Percentiles rank a stretch among this genome's conserved stretches.
Evolutionary conservation across 1,284 basidiomycete species (phyloP).

Genomic region (Sporisorium graminicola): DNA sequence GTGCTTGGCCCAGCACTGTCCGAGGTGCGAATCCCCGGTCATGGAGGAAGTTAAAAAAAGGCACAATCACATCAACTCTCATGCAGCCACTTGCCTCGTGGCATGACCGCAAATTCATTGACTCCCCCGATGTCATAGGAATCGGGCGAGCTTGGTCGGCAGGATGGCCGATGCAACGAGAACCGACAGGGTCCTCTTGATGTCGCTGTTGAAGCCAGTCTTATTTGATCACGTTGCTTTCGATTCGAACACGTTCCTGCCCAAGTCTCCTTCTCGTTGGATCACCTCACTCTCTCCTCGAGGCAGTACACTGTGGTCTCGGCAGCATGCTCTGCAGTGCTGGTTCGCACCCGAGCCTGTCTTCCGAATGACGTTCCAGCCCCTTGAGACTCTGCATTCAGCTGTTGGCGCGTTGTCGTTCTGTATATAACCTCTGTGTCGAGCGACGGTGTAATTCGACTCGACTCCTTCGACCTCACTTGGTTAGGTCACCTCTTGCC

Average conservation of each 20-base stretch:
- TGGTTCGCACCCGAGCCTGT: conserved; percentile 1
- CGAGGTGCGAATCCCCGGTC: not conserved
- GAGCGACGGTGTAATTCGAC: not conserved
- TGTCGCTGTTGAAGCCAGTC: not conserved
- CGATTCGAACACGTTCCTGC: not conserved
- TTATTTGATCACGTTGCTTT: conserved; percentile 7
- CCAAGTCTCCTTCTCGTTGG: not conserved
- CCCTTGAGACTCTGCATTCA: not conserved
- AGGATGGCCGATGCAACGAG: not conserved
- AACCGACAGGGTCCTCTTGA: conserved; percentile 7
- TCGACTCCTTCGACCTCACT: not conserved
- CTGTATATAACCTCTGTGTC: not conserved
- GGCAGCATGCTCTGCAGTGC: not conserved
- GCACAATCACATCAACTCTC: too few species aligned
- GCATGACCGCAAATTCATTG: not conserved
- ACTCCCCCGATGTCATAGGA: not conserved
- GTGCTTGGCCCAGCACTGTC: too few species aligned
- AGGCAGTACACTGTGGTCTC: not conserved
- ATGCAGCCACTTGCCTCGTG: not conserved
- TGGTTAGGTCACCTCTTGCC: not conserved
- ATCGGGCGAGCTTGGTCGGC: not conserved
- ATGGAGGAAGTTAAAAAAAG: too few species aligned
- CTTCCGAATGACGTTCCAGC: not conserved
- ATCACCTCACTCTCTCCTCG: not conserved
- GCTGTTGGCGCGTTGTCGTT: not conserved